phyloP scores from a whole-genome alignment of 805 yeast species.

The Spathaspora sp. region DNA sequence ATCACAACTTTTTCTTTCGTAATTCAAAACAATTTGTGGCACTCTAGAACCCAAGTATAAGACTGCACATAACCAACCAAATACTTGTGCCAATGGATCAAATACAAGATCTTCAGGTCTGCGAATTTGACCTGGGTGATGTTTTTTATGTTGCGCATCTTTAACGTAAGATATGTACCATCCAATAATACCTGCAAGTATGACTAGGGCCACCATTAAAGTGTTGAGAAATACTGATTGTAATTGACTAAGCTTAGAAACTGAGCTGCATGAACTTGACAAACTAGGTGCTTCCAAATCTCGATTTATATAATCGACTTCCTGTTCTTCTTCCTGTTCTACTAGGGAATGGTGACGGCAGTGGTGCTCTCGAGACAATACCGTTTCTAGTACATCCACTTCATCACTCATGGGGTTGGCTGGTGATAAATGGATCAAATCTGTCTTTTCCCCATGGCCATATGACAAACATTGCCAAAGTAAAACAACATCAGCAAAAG shows the following conservation, averaged over 20 bases:
- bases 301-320: slow-evolving; percentile 12
- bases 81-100: slow-evolving; percentile 78
- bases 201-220: slow-evolving; percentile 62
- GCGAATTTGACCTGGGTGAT: slow-evolving; percentile 23
- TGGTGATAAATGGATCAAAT: slow-evolving; percentile 79
- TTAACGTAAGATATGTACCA: slow-evolving; percentile 69
- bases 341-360: slow-evolving; percentile 9
- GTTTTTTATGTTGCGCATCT: slow-evolving; percentile 33
- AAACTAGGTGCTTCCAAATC: slow-evolving; percentile 5
- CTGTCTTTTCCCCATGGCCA: slow-evolving; percentile 55
- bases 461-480: slow-evolving; percentile 81
- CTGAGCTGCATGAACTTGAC: background rate
- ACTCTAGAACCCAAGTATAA: slow-evolving; percentile 83
- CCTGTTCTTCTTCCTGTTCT: slow-evolving; percentile 21
- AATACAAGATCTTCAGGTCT: slow-evolving; percentile 49
- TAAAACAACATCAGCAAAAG: slow-evolving; percentile 82
- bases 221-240: slow-evolving; percentile 24
- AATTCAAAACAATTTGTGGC: slow-evolving; percentile 88
- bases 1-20: slow-evolving; percentile 85
- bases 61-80: slow-evolving; percentile 78
- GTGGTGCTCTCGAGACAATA: slow-evolving; percentile 40
- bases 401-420: slow-evolving; percentile 80
- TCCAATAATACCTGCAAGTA: slow-evolving; percentile 79
- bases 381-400: slow-evolving; percentile 62
- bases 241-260: slow-evolving; percentile 14